phyloP scores from a whole-genome alignment of 306 rosid species.

The Biancaea sappan region DNA sequence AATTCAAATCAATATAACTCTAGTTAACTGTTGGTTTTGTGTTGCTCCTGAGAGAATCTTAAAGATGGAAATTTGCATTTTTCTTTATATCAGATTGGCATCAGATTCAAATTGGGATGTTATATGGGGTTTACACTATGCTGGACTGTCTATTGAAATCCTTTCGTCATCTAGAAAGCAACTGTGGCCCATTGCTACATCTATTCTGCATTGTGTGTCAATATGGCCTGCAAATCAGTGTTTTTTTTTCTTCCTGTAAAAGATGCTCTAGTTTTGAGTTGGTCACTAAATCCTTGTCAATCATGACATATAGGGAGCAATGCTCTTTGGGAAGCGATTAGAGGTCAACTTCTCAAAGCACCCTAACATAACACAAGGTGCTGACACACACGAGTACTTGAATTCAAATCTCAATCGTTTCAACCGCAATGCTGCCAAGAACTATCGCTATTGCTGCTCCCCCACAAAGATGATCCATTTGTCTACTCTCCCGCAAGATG shows the following conservation, averaged over 20 bases:
- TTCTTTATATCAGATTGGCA: neutral
- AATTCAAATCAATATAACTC: neutral
- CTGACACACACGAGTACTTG: slow-evolving; percentile 82
- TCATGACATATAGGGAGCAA: slow-evolving; percentile 62
- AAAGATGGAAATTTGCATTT: too few species aligned
- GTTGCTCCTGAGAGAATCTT: slow-evolving; percentile 8
- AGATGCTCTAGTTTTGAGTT: neutral
- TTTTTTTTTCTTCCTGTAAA: neutral
- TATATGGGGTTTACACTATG: neutral
- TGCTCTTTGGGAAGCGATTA: slow-evolving; percentile 85
- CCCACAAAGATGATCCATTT: slow-evolving; percentile 92
- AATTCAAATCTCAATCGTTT: slow-evolving; percentile 97
- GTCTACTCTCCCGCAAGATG: slow-evolving; percentile 91
- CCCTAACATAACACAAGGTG: slow-evolving; percentile 88
- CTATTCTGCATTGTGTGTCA: neutral
- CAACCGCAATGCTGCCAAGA: slow-evolving; percentile 97
- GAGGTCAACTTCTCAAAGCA: slow-evolving; percentile 97
- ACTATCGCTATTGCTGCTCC: slow-evolving; percentile 97
- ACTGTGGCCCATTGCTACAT: neutral
- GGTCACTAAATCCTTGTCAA: slow-evolving; percentile 10
- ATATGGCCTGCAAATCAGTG: slow-evolving; percentile 11
- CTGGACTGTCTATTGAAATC: neutral
- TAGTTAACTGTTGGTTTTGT: neutral
- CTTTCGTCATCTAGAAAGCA: slow-evolving; percentile 14
- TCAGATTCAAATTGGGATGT: slow-evolving; percentile 3